Conservation (phyloP, 108 stramenopile species). For the Nitzschia sp. region DNA sequence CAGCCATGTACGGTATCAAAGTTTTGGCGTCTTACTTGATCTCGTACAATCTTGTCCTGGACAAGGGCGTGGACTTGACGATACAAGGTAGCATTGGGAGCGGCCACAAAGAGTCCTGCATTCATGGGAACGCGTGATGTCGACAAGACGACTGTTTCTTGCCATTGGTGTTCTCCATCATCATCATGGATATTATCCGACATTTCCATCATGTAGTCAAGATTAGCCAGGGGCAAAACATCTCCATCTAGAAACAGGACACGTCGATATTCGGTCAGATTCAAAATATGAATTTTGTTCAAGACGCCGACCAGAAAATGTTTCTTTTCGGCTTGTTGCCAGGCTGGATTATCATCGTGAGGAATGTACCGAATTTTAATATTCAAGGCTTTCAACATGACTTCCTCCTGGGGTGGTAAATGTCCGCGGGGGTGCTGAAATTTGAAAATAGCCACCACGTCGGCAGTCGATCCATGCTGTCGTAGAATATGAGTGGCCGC, state of each 20-base stretch:
- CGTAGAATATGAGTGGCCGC: background rate
- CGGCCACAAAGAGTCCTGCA: conserved; percentile 33
- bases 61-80: conserved; percentile 11
- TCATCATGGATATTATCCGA: too few species aligned
- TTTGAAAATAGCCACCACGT: conserved; percentile 7
- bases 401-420: background rate
- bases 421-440: background rate
- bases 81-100: conserved; percentile 16
- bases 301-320: conserved; percentile 18
- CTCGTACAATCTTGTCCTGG: background rate
- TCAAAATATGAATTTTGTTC: conserved; percentile 43
- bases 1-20: conserved; percentile 16
- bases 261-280: conserved; percentile 52
- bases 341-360: background rate
- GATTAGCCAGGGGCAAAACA: conserved; percentile 50
- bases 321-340: conserved; percentile 10
- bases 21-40: background rate
- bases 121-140: conserved; percentile 21
- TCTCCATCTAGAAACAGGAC: conserved; percentile 70
- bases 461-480: background rate
- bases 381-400: conserved; percentile 18
- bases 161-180: background rate
- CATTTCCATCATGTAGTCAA: conserved; percentile 53
- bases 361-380: conserved; percentile 21
- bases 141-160: conserved; percentile 11